These are phyloP conservation scores for Kockiozyma suomiensis DNA, from an alignment of 805 yeast species.

Conservation along the genomic window DNA sequence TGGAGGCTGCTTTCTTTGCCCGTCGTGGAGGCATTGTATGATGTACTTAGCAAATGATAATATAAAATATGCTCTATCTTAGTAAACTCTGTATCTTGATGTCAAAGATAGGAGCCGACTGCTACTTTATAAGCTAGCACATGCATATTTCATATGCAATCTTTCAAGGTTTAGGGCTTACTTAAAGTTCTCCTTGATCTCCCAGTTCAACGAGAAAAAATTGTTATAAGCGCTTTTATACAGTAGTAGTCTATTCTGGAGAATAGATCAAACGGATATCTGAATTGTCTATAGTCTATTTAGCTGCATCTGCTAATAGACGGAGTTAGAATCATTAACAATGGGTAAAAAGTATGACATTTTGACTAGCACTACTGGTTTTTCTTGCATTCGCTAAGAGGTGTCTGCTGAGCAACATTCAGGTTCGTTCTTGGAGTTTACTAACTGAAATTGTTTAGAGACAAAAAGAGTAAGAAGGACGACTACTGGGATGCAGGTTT, in stretches of 20 bases:
- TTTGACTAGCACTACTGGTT: too few species aligned
- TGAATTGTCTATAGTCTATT: too few species aligned
- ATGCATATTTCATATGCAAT: background rate
- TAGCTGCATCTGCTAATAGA: background rate
- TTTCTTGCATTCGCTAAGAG: too few species aligned
- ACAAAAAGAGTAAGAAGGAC: conserved; percentile 36
- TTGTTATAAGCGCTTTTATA: background rate
- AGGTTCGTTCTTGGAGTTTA: background rate
- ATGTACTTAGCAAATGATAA: background rate
- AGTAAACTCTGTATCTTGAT: background rate
- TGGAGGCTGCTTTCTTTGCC: conserved; percentile 2
- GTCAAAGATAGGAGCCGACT: too few species aligned
- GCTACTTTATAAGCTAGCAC: too few species aligned
- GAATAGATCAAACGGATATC: too few species aligned
- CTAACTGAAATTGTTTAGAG: conserved; percentile 23
- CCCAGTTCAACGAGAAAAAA: background rate
- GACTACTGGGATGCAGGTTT: conserved; percentile 38
- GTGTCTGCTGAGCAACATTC: too few species aligned
- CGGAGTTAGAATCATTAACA: background rate
- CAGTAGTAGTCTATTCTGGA: background rate
- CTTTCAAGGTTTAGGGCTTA: background rate
- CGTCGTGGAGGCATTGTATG: conserved; percentile 9
- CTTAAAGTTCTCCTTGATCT: background rate
- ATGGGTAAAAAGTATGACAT: conserved; percentile 17
- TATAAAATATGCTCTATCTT: background rate